A percentile compares a stretch with the other conserved stretches of the same genome.
Conservation (phyloP, 495 filamentous ascomycete species). For the Lasiosphaeria hispida region DNA sequence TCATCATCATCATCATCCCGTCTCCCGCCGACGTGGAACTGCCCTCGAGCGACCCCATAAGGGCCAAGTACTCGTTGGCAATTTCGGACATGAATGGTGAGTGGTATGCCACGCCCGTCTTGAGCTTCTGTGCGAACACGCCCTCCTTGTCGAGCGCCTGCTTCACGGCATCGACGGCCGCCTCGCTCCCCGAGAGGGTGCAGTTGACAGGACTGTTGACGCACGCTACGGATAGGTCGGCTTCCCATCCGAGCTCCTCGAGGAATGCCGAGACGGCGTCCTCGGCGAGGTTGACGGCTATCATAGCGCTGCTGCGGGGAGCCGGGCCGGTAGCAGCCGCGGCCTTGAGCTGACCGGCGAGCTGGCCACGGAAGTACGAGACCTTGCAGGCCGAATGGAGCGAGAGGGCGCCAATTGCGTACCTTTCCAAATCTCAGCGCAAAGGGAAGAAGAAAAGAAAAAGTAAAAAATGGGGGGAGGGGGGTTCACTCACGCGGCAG, state of each 20-base stretch:
- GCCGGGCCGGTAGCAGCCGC: slow-evolving; percentile 22
- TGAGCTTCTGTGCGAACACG: slow-evolving; percentile 47
- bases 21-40: neutral
- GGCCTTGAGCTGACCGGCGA: slow-evolving; percentile 22
- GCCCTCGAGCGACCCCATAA: slow-evolving; percentile 18
- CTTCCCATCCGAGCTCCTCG: slow-evolving; percentile 3
- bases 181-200: slow-evolving; percentile 43
- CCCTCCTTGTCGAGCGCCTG: slow-evolving; percentile 28
- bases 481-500: slow-evolving; percentile 22
- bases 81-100: slow-evolving; percentile 37
- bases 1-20: slow-evolving; percentile 36
- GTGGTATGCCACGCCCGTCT: slow-evolving; percentile 43
- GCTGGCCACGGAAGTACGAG: slow-evolving; percentile 40
- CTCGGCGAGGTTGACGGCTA: slow-evolving; percentile 39
- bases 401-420: slow-evolving; percentile 39
- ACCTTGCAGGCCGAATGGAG: slow-evolving; percentile 48
- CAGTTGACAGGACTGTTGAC: slow-evolving; percentile 47
- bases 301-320: slow-evolving; percentile 33
- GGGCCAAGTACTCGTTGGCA: slow-evolving; percentile 34
- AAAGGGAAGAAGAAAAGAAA: no score
- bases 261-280: slow-evolving; percentile 27
- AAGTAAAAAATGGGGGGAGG: no score
- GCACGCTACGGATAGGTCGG: slow-evolving; percentile 39
- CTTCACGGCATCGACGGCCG: slow-evolving; percentile 34
- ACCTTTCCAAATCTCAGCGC: slow-evolving; percentile 11